Evolutionary conservation across 768 basidiomycete species (phyloP).

Genomic region (Tricholoma saponaceum): DNA sequence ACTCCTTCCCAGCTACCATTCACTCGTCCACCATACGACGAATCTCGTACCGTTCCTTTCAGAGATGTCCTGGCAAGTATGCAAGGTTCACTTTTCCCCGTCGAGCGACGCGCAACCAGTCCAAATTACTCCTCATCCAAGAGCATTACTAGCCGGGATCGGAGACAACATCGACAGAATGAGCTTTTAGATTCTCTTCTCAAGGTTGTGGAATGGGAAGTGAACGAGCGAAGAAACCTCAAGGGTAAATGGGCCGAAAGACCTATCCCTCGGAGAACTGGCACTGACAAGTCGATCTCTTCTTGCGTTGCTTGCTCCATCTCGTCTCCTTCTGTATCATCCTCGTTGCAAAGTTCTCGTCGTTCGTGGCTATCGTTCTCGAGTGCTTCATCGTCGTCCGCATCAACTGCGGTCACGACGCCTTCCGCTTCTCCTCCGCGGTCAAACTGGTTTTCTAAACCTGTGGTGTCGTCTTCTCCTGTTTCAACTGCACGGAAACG

Average conservation of each 20-base stretch:
- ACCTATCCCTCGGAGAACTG: conserved; percentile 5
- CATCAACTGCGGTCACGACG: conserved; percentile 32
- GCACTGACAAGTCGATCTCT: conserved; percentile 6
- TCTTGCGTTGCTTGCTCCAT: conserved; percentile 21
- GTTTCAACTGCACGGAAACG: background rate
- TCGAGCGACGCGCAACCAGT: conserved; percentile 27
- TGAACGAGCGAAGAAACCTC: conserved; percentile 28
- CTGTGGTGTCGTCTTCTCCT: conserved; percentile 16
- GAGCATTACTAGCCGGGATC: conserved; percentile 8
- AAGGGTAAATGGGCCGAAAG: conserved; percentile 28
- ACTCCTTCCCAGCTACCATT: conserved; percentile 13
- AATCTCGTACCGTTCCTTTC: conserved; percentile 44
- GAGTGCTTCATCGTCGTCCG: conserved; percentile 23
- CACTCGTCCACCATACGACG: conserved; percentile 24
- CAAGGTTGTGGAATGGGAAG: conserved; percentile 37
- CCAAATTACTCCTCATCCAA: conserved; percentile 2
- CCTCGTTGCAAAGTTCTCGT: conserved; percentile 20
- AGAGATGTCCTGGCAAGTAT: conserved; percentile 53
- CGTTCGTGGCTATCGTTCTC: conserved; percentile 21
- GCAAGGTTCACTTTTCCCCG: conserved; percentile 54
- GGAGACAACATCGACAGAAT: conserved; percentile 15
- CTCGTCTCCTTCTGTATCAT: conserved; percentile 20
- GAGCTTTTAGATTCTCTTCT: conserved; percentile 44
- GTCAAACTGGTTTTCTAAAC: conserved; percentile 23
- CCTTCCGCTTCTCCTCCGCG: conserved; percentile 21